phyloP scores from a whole-genome alignment of 2,329 filamentous ascomycete genomes.

The Fusarium sp. region DNA sequence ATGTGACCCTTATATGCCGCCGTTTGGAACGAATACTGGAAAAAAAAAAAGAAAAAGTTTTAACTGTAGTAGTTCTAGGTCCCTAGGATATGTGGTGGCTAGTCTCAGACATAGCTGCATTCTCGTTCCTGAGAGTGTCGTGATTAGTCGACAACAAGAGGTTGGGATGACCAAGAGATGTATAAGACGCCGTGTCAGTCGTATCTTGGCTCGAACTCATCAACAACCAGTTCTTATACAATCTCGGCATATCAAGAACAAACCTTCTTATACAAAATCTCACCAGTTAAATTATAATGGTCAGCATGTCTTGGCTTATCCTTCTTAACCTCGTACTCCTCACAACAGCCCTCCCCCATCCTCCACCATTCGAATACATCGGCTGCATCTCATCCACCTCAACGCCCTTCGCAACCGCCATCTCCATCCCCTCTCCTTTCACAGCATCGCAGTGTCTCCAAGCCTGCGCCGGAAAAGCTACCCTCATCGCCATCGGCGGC shows the following conservation, averaged over 20 bases:
- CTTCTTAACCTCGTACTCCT: conserved; percentile 41
- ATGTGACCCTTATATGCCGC: conserved; percentile 14
- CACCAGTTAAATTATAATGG: neutral
- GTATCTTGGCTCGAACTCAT: neutral
- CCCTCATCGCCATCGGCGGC: conserved; percentile 40
- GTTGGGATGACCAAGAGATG: conserved; percentile 6
- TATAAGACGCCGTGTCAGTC: conserved; percentile 8
- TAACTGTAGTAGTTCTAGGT: neutral
- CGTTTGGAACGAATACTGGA: conserved; percentile 20
- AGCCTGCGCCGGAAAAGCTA: conserved; percentile 24
- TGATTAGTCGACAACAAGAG: neutral
- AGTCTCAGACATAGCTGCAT: neutral
- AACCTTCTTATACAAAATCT: neutral
- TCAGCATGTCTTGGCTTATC: conserved; percentile 20
- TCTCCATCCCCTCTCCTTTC: conserved; percentile 29
- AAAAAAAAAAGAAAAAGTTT: no score
- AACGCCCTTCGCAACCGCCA: conserved; percentile 30
- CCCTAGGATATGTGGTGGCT: neutral
- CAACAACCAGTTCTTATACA: neutral
- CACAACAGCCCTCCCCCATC: conserved; percentile 24
- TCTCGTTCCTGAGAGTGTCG: neutral
- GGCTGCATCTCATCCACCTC: conserved; percentile 45
- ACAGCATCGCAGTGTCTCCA: conserved; percentile 21
- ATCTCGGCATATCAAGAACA: neutral
- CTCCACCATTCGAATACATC: conserved; percentile 41